These are phyloP conservation scores for Drechslerella coelobrocha DNA, from an alignment of 2,329 filamentous ascomycete species.

Conservation along the genomic window DNA sequence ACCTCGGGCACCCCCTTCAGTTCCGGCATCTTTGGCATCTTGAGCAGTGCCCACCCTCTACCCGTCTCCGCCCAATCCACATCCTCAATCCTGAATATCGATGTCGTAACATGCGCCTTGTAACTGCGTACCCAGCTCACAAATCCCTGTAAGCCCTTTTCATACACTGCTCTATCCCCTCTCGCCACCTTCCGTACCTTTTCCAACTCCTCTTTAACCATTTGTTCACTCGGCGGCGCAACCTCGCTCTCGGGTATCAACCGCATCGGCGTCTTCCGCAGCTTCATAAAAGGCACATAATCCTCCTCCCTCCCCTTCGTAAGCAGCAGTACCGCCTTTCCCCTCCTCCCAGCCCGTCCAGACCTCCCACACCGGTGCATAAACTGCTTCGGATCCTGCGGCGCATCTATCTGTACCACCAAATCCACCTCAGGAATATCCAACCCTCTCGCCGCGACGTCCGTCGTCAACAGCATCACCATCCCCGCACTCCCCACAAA, in stretches of 20 bases:
- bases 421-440: conserved; percentile 92
- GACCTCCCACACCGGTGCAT: conserved; percentile 93
- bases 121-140: conserved; percentile 94
- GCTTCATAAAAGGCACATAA: conserved; percentile 83
- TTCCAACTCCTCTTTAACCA: conserved; percentile 67
- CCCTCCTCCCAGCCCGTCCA: conserved; percentile 87
- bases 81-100: conserved; percentile 83
- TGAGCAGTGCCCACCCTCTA: conserved; percentile 82
- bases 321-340: conserved; percentile 83
- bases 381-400: conserved; percentile 88
- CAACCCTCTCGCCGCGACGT: conserved; percentile 86
- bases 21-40: conserved; percentile 93
- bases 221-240: conserved; percentile 61
- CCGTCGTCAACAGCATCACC: conserved; percentile 85
- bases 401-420: conserved; percentile 83
- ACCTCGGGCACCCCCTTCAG: conserved; percentile 73
- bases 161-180: conserved; percentile 73
- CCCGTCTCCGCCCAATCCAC: conserved; percentile 85
- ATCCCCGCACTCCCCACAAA: conserved; percentile 78
- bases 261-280: conserved; percentile 76
- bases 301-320: conserved; percentile 86
- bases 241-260: conserved; percentile 61
- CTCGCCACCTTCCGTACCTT: conserved; percentile 67
- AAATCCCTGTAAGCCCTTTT: conserved; percentile 89
- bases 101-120: conserved; percentile 85